Evolutionary conservation across 306 rosid genomes (phyloP).

Genomic region (Mimosa pudica): DNA sequence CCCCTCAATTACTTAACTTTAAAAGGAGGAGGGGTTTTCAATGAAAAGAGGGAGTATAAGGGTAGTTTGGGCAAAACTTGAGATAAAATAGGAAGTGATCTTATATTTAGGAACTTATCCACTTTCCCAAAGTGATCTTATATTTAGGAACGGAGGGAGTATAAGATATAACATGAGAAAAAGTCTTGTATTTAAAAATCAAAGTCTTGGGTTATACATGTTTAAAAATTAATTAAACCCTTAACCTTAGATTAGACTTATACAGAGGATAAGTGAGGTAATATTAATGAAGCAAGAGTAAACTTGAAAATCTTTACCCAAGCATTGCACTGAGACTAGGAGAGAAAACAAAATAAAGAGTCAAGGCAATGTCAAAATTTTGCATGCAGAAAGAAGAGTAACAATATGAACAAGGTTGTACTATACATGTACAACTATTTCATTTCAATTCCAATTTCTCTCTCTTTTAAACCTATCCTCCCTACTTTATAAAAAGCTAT

Average conservation of each 20-base stretch:
- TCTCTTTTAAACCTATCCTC: slow-evolving; percentile 18
- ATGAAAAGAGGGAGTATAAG: no score
- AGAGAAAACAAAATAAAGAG: not conserved
- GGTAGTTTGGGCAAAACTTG: no score
- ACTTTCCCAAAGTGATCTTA: no score
- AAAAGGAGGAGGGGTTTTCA: no score
- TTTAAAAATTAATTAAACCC: not conserved
- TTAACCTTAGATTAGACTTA: not conserved
- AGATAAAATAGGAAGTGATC: no score
- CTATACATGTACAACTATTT: slow-evolving; percentile 30
- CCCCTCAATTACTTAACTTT: no score
- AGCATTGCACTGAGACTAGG: slow-evolving; percentile 8
- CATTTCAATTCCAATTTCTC: slow-evolving; percentile 8
- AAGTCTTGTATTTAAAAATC: no score
- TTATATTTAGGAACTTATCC: no score
- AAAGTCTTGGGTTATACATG: no score
- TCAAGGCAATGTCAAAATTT: slow-evolving; percentile 24
- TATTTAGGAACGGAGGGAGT: no score
- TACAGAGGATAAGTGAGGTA: not conserved
- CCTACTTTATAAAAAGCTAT: slow-evolving; percentile 27
- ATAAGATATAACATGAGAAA: no score
- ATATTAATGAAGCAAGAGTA: not conserved
- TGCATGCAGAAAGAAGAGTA: slow-evolving; percentile 26
- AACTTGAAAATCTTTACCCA: not conserved
- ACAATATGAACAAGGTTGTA: slow-evolving; percentile 33